Conservation (phyloP, 2,329 filamentous ascomycete species). For the Beauveria asiatica region DNA sequence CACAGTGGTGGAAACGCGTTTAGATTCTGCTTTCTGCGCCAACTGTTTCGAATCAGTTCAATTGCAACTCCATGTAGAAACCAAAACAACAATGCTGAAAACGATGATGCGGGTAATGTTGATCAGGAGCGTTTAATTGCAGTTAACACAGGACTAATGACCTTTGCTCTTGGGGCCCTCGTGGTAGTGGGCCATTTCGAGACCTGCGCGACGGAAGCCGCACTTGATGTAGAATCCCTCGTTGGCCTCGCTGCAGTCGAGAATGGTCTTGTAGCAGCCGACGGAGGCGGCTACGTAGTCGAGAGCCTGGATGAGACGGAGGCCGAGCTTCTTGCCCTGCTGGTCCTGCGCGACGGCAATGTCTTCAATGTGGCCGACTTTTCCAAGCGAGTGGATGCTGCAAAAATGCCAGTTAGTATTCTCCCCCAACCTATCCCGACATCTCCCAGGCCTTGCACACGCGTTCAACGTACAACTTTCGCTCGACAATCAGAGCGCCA, state of each 20-base stretch:
- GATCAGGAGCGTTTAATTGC: background rate
- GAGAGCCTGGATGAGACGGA: conserved; percentile 87
- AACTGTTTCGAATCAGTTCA: conserved; percentile 2
- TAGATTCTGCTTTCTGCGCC: conserved; percentile 6
- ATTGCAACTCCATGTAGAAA: background rate
- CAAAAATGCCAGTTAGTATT: background rate
- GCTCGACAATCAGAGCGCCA: conserved; percentile 82
- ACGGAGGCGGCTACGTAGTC: conserved; percentile 80
- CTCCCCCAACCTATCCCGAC: conserved; percentile 12
- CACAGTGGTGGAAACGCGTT: background rate
- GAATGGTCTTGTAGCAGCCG: conserved; percentile 94
- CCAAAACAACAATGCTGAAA: background rate
- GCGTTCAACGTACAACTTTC: conserved; percentile 67
- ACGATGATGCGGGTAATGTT: background rate
- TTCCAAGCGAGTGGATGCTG: conserved; percentile 70
- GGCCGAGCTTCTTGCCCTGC: conserved; percentile 92
- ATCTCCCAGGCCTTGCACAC: background rate
- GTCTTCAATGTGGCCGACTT: conserved; percentile 94
- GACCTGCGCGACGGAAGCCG: conserved; percentile 81
- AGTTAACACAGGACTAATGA: conserved; percentile 1
- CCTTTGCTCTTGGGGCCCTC: conserved; percentile 45
- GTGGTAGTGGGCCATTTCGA: conserved; percentile 97
- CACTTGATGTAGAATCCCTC: conserved; percentile 98
- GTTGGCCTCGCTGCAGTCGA: conserved; percentile 93
- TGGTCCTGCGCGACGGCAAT: conserved; percentile 92